A percentile compares a stretch with the other conserved stretches of the same genome.
Conservation (phyloP, 352 stramenopile species). For the Peronospora farinosa region DNA sequence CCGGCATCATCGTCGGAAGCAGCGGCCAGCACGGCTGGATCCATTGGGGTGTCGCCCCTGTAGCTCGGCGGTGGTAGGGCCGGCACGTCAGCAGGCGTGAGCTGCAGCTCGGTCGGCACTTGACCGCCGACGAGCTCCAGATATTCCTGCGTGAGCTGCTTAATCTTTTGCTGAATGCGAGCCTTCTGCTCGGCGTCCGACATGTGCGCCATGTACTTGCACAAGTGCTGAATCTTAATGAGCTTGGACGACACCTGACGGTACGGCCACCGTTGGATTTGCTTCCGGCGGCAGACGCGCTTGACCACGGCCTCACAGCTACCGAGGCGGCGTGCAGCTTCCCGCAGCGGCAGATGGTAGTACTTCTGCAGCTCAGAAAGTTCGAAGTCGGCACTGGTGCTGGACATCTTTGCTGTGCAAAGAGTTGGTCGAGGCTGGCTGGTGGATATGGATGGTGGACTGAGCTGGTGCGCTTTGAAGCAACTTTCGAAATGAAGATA, state of each 20-base stretch:
- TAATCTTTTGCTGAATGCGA: constrained; percentile 72
- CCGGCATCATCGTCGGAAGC: constrained; percentile 43
- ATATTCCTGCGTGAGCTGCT: constrained; percentile 76
- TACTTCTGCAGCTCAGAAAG: constrained; percentile 79
- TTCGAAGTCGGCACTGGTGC: constrained; percentile 68
- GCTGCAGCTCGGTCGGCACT: constrained; percentile 65
- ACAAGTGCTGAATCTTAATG: constrained; percentile 82
- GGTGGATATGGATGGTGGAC: constrained; percentile 1
- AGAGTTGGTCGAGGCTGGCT: constrained; percentile 2
- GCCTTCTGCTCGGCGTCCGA: constrained; percentile 59
- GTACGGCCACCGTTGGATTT: constrained; percentile 81
- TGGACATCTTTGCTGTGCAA: constrained; percentile 25
- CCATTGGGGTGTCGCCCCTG: constrained; percentile 37
- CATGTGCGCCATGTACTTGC: constrained; percentile 80
- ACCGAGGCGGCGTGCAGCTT: constrained; percentile 63
- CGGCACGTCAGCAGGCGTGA: constrained; percentile 45
- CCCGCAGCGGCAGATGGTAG: constrained; percentile 76
- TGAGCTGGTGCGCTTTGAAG: constrained; percentile 21
- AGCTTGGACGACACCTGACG: constrained; percentile 80
- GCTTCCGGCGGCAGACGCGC: constrained; percentile 69
- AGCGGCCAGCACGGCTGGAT: constrained; percentile 47
- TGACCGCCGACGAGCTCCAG: constrained; percentile 69
- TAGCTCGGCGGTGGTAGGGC: constrained; percentile 44
- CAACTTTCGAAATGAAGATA: constrained; percentile 35
- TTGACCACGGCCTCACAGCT: constrained; percentile 81